phyloP scores from a whole-genome alignment of 768 basidiomycete genomes.

The Mycena galopus region DNA sequence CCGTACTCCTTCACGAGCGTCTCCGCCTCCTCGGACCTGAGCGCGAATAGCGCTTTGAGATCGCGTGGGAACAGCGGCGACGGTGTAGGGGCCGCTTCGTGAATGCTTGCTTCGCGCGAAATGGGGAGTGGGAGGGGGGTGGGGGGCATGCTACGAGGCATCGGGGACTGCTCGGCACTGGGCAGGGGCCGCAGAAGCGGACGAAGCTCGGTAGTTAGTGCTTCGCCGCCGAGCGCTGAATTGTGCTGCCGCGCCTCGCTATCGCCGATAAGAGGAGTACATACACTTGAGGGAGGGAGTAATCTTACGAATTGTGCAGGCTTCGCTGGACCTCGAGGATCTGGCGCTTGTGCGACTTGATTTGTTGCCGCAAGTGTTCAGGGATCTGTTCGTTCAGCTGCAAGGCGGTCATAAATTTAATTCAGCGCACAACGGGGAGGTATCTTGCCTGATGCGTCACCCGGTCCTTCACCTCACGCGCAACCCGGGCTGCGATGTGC shows the following conservation, averaged over 20 bases:
- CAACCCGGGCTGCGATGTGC: slow-evolving; percentile 51
- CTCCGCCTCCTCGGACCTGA: slow-evolving; percentile 55
- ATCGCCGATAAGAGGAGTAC: not conserved
- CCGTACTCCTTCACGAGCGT: slow-evolving; percentile 61
- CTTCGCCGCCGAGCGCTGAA: slow-evolving; percentile 51
- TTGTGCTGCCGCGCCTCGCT: slow-evolving; percentile 65
- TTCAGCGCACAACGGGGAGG: not conserved
- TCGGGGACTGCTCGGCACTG: slow-evolving; percentile 61
- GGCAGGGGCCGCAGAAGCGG: slow-evolving; percentile 66
- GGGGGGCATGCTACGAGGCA: slow-evolving; percentile 39
- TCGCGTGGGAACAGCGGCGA: slow-evolving; percentile 64
- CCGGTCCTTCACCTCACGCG: slow-evolving; percentile 53
- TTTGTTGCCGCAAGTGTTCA: slow-evolving; percentile 53
- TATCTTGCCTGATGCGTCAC: slow-evolving; percentile 58
- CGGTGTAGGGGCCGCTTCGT: slow-evolving; percentile 50
- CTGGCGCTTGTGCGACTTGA: slow-evolving; percentile 56
- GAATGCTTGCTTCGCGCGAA: not conserved
- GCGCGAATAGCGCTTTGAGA: slow-evolving; percentile 58
- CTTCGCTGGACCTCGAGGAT: slow-evolving; percentile 58
- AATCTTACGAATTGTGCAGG: slow-evolving; percentile 62
- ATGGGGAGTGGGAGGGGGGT: slow-evolving; percentile 34
- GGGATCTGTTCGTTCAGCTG: slow-evolving; percentile 61
- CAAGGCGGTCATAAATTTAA: slow-evolving; percentile 6
- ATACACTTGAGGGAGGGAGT: not conserved
- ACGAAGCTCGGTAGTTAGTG: slow-evolving; percentile 57